A percentile compares a stretch with the other conserved stretches of the same genome.
phyloP scores from a whole-genome alignment of 2,329 filamentous ascomycete species.

The Penicillium sp. region DNA sequence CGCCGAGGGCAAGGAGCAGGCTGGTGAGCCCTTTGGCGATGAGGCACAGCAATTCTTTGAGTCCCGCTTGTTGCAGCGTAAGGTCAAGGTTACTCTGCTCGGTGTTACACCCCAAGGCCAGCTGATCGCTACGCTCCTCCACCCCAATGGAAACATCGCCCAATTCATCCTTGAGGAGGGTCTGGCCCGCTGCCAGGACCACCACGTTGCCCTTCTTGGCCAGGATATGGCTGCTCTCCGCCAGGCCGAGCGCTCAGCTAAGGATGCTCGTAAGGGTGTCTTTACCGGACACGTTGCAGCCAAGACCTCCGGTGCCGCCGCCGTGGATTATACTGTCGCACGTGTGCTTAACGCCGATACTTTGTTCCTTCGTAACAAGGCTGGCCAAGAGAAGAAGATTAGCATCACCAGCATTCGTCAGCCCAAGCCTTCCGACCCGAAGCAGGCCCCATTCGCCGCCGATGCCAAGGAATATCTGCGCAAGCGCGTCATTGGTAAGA shows the following conservation, averaged over 20 bases:
- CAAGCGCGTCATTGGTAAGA: slow-evolving; percentile 93
- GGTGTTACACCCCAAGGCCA: slow-evolving; percentile 89
- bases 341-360: slow-evolving; percentile 90
- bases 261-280: slow-evolving; percentile 73
- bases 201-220: slow-evolving; percentile 91
- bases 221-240: slow-evolving; percentile 84
- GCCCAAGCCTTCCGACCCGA: slow-evolving; percentile 84
- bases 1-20: slow-evolving; percentile 77
- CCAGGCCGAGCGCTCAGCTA: slow-evolving; percentile 83
- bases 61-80: slow-evolving; percentile 79
- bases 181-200: slow-evolving; percentile 89
- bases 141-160: slow-evolving; percentile 90
- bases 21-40: slow-evolving; percentile 86
- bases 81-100: slow-evolving; percentile 79
- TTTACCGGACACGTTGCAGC: slow-evolving; percentile 77
- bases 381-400: slow-evolving; percentile 83
- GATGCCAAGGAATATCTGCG: slow-evolving; percentile 96
- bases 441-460: slow-evolving; percentile 84
- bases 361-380: slow-evolving; percentile 81
- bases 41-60: slow-evolving; percentile 90
- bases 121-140: slow-evolving; percentile 83
- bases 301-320: slow-evolving; percentile 63
- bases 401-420: slow-evolving; percentile 92
- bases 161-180: slow-evolving; percentile 88
- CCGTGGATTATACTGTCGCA: slow-evolving; percentile 77